Base-by-base conservation (phyloP, 163 green algal genomes). In the Picocystis sp. region DNA sequence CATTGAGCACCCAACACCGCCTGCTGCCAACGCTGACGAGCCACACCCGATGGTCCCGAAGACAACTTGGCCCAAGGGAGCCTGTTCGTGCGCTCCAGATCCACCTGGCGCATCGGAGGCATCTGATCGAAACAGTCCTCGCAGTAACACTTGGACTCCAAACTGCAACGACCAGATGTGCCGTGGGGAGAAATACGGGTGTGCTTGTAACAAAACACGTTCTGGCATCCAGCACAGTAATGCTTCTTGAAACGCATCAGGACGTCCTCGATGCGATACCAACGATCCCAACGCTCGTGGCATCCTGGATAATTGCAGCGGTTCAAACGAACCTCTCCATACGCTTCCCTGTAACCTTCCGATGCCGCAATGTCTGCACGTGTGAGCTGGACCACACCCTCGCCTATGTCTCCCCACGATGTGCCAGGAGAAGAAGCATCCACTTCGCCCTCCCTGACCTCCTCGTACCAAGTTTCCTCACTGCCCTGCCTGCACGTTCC, bases 71-170 rank as follows among this genome's bases (percentile, higher is more conserved):
- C 44, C 44, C 22, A 50, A 23, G 44, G 21, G 8, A 23, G 44
- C 44, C 9, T 24, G 44, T 24, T 50, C 6, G 21, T 24, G 44
- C 44, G 21, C 44, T 23, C 44, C 22, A 25, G 8, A 25, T 33
- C 44, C 44, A 25, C 44, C 22, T 24, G 21, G 44, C 44, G 44
- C 9, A 50, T 9, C 17, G 12, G 45, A 25, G 29, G 12, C 38
- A 69, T 45, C 9, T 11, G 14, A 2, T 41, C 29, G 52, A 62
- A 71, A 45, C 65, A 74, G 13, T 24, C 38, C 47, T 57, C 42
- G 55, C 67, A 76, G 45, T 62, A 33, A 61, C 67, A 76, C 33
- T 61, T 34, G 60, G 35, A 61, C 25, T 74, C 65, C 3, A 74
- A 57, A 14, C 52, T 51, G 55, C 67, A 76, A 45, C 47, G 33